Conservation (phyloP, 2,329 filamentous ascomycete genomes). For the Thelonectria rubi region DNA sequence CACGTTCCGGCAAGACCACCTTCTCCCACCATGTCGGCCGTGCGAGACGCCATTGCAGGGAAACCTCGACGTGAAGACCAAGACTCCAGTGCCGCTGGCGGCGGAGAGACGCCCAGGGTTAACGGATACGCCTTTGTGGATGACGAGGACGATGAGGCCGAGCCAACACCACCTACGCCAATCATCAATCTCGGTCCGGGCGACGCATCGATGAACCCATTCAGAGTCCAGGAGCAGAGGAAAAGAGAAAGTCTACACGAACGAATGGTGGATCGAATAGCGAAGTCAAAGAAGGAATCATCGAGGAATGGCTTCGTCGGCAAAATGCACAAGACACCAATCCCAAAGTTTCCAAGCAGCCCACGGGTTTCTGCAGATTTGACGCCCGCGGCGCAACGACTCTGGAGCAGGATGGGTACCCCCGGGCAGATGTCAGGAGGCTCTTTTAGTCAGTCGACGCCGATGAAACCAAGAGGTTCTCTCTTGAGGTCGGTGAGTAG, state of each 20-base stretch:
- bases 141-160: slow-evolving; percentile 68
- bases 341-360: slow-evolving; percentile 76
- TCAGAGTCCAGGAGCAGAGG: slow-evolving; percentile 78
- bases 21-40: slow-evolving; percentile 84
- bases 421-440: slow-evolving; percentile 47
- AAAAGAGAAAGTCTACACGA: slow-evolving; percentile 84
- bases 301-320: slow-evolving; percentile 68
- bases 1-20: slow-evolving; percentile 60
- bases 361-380: slow-evolving; percentile 65
- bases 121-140: slow-evolving; percentile 97
- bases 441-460: slow-evolving; percentile 50
- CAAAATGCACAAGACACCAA: slow-evolving; percentile 66
- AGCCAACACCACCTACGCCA: slow-evolving; percentile 41
- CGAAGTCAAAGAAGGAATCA: slow-evolving; percentile 73
- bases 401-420: slow-evolving; percentile 70
- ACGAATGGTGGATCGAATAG: slow-evolving; percentile 84
- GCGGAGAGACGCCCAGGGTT: slow-evolving; percentile 83
- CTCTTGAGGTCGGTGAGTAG: slow-evolving; percentile 48
- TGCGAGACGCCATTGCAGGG: slow-evolving; percentile 85
- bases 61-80: slow-evolving; percentile 69
- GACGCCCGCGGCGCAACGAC: slow-evolving; percentile 77
- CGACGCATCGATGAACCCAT: slow-evolving; percentile 78
- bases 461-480: slow-evolving; percentile 51
- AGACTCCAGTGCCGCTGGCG: slow-evolving; percentile 61
- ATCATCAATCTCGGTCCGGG: slow-evolving; percentile 66